Conservation (phyloP, 129 eudicot genomes). For the Artemisia tridentata region DNA sequence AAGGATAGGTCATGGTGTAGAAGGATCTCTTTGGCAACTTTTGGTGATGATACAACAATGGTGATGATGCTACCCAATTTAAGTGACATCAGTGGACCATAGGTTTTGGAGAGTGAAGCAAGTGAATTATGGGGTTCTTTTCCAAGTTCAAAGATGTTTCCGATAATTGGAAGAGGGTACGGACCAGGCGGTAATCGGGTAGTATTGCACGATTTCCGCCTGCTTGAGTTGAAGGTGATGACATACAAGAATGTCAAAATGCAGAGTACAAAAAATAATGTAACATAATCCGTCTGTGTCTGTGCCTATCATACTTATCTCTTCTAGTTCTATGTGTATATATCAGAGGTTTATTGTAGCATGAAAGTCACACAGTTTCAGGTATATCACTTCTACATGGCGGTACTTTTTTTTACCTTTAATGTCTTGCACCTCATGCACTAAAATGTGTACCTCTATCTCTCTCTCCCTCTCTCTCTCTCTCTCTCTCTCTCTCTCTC, state of each 20-base stretch:
- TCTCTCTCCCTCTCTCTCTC: too few species aligned
- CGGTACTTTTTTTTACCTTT: not conserved
- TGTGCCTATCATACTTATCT: not conserved
- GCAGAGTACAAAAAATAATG: constrained; percentile 15
- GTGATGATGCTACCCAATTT: not conserved
- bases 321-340: not conserved
- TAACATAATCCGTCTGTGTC: constrained; percentile 3
- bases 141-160: constrained; percentile 42
- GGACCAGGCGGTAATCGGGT: constrained; percentile 44
- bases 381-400: not conserved
- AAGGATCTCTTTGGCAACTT: constrained; percentile 1
- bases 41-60: not conserved
- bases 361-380: not conserved
- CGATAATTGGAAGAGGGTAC: constrained; percentile 34
- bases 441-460: not conserved
- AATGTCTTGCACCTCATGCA: not conserved
- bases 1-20: not conserved
- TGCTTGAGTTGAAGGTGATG: not conserved
- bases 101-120: constrained; percentile 39
- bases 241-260: constrained; percentile 13
- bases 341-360: not conserved
- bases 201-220: constrained; percentile 9
- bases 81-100: constrained; percentile 30
- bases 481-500: too few species aligned
- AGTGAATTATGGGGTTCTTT: constrained; percentile 41